These are phyloP conservation scores for Fusarium cicatricum DNA, from an alignment of 2,329 filamentous ascomycete genomes.

Conservation along the genomic window DNA sequence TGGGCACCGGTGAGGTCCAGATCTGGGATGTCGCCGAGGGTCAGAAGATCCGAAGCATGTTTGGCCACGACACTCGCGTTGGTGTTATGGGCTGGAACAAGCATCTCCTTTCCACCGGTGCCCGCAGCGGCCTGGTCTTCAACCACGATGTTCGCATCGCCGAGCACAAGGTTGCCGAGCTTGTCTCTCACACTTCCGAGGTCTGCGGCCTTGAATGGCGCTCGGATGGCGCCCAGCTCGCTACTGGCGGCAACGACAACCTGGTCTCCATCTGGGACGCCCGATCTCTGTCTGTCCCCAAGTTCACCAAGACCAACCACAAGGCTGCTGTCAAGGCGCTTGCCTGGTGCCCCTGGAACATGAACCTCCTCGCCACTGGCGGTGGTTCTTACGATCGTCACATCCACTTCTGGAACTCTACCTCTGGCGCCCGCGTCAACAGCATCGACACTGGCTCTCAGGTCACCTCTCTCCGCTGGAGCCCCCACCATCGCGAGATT, in stretches of 20 bases:
- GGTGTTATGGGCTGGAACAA: conserved; percentile 99
- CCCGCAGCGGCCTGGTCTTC: conserved; percentile 92
- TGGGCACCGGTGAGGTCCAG: conserved; percentile 95
- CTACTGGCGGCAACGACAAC: conserved; percentile 98
- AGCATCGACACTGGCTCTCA: conserved; percentile 98
- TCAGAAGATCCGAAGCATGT: conserved; percentile 97
- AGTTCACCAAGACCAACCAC: conserved; percentile 99
- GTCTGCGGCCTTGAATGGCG: conserved; percentile 99
- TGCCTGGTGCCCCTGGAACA: conserved; percentile 98
- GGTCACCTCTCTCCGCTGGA: conserved; percentile 96
- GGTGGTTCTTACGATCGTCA: conserved; percentile 96
- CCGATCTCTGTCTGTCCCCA: conserved; percentile 88
- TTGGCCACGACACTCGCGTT: conserved; percentile 94
- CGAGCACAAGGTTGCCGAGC: conserved; percentile 97
- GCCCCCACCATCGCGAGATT: conserved; percentile 96
- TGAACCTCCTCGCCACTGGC: conserved; percentile 94
- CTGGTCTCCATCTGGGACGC: conserved; percentile 99
- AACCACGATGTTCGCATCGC: conserved; percentile 99
- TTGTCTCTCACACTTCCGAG: conserved; percentile 96
- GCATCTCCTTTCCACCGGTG: conserved; percentile 93
- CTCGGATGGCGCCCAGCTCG: conserved; percentile 93
- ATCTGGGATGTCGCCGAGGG: conserved; percentile 99
- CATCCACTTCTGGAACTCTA: conserved; percentile 99
- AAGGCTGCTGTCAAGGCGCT: conserved; percentile 98
- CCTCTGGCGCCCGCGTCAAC: conserved; percentile 96